These are phyloP conservation scores for Musa beccarii DNA, from an alignment of 176 grass and related monocot genomes.

Conservation along the genomic window DNA sequence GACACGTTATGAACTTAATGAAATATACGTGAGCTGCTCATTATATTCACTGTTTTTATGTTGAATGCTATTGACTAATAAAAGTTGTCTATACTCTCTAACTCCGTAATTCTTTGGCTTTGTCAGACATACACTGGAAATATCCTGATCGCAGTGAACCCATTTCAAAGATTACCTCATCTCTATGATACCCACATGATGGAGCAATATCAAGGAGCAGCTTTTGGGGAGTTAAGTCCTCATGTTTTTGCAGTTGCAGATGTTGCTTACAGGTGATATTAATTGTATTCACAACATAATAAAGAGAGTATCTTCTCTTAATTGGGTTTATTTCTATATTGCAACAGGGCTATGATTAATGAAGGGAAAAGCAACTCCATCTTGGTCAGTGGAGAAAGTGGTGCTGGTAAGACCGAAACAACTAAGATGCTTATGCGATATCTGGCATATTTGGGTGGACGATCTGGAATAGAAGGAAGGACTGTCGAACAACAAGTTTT, in stretches of 20 bases:
- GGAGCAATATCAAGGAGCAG: conserved; percentile 84
- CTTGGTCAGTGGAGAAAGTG: conserved; percentile 25
- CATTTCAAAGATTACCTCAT: conserved; percentile 90
- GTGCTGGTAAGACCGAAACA: conserved; percentile 24
- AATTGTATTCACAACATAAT: conserved; percentile 14
- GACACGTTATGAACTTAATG: conserved; percentile 71
- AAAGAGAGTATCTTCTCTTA: conserved; percentile 28
- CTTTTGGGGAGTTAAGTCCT: conserved; percentile 70
- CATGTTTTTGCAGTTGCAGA: conserved; percentile 94
- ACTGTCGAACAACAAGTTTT: conserved; percentile 24
- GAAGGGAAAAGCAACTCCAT: conserved; percentile 25
- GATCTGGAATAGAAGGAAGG: conserved; percentile 23
- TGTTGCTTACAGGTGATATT: conserved; percentile 83
- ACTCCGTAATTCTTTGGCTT: neutral
- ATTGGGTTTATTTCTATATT: conserved; percentile 32
- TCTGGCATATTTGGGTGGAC: conserved; percentile 17
- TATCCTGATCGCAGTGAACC: conserved; percentile 95
- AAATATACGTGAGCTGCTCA: conserved; percentile 74
- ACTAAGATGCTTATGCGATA: conserved; percentile 26
- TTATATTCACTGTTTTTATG: conserved; percentile 14
- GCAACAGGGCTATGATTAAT: conserved; percentile 22
- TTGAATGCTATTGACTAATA: neutral
- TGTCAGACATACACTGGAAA: conserved; percentile 86
- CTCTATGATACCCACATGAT: conserved; percentile 58
- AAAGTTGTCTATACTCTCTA: neutral